A percentile compares a stretch with the other conserved stretches of the same genome.
These are phyloP conservation scores for Fusarium sp. DNA, from an alignment of 2,329 filamentous ascomycete species.

Conservation along the genomic window DNA sequence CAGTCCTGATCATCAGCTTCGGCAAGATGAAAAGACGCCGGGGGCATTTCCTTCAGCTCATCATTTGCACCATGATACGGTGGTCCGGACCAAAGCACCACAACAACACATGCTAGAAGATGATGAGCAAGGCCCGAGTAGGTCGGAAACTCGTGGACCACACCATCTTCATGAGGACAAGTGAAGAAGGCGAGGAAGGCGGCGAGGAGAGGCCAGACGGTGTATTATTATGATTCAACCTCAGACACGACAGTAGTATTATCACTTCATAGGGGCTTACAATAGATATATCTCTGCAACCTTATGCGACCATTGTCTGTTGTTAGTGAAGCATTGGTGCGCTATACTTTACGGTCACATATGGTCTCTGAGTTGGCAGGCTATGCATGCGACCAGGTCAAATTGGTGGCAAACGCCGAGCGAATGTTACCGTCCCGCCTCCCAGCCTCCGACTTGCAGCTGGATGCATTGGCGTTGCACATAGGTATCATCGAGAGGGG, in stretches of 20 bases:
- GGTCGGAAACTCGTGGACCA: not conserved
- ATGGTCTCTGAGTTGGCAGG: constrained; percentile 22
- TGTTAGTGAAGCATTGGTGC: not conserved
- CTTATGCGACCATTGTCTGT: not conserved
- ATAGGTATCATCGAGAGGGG: constrained; percentile 22
- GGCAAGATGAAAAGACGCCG: constrained; percentile 14
- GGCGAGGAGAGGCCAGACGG: not conserved
- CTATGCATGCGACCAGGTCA: constrained; percentile 12
- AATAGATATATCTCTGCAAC: constrained; percentile 24
- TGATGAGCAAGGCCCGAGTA: constrained; percentile 18
- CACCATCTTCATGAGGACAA: constrained; percentile 35
- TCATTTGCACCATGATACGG: constrained; percentile 20
- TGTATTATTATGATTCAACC: constrained; percentile 23
- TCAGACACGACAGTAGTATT: constrained; percentile 30
- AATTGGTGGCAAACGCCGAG: not conserved
- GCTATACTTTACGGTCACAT: not conserved
- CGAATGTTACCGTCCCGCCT: constrained; percentile 1
- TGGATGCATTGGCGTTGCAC: constrained; percentile 27
- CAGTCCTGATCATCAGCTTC: constrained; percentile 26
- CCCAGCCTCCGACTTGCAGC: constrained; percentile 33
- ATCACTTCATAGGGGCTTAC: constrained; percentile 17
- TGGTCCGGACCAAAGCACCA: not conserved
- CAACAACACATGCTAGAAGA: constrained; percentile 27
- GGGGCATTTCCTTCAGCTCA: constrained; percentile 22
- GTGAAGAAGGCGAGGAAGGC: not conserved